These are phyloP conservation scores for Massarina eburnea DNA, from an alignment of 2,329 filamentous ascomycete species.

Conservation along the genomic window DNA sequence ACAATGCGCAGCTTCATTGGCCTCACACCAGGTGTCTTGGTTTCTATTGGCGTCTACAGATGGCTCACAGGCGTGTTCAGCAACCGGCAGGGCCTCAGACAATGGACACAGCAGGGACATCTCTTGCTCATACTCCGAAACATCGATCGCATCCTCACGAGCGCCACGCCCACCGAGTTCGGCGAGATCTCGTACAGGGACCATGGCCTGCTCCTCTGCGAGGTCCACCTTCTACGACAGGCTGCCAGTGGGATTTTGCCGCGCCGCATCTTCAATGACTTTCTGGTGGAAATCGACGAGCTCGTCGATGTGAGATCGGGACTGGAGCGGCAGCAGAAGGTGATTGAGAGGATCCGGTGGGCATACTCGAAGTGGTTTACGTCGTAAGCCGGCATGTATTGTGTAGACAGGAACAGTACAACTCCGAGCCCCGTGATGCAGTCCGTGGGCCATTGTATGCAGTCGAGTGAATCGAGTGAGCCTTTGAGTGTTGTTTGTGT, in stretches of 20 bases:
- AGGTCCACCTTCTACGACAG: conserved; percentile 79
- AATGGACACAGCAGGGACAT: conserved; percentile 66
- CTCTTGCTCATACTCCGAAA: conserved; percentile 80
- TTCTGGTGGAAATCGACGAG: conserved; percentile 84
- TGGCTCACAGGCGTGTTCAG: conserved; percentile 73
- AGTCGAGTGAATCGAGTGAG: too few species aligned
- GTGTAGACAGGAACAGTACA: neutral
- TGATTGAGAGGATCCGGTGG: conserved; percentile 85
- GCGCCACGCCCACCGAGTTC: conserved; percentile 63
- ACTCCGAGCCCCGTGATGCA: neutral
- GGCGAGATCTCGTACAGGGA: conserved; percentile 87
- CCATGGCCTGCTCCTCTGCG: conserved; percentile 84
- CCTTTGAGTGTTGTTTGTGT: neutral
- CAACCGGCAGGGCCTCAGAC: conserved; percentile 67
- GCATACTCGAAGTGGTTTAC: conserved; percentile 76
- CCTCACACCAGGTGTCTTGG: conserved; percentile 87
- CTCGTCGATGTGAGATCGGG: conserved; percentile 78
- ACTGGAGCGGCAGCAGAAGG: conserved; percentile 74
- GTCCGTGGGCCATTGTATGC: neutral
- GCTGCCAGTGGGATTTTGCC: conserved; percentile 70
- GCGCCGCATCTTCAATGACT: conserved; percentile 75
- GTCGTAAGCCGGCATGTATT: conserved; percentile 5
- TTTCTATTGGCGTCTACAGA: conserved; percentile 71
- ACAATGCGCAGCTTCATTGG: conserved; percentile 71
- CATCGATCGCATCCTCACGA: conserved; percentile 69